Evolutionary conservation across 108 stramenopile genomes (phyloP).

Genomic region (Asterionellopsis glacialis): DNA sequence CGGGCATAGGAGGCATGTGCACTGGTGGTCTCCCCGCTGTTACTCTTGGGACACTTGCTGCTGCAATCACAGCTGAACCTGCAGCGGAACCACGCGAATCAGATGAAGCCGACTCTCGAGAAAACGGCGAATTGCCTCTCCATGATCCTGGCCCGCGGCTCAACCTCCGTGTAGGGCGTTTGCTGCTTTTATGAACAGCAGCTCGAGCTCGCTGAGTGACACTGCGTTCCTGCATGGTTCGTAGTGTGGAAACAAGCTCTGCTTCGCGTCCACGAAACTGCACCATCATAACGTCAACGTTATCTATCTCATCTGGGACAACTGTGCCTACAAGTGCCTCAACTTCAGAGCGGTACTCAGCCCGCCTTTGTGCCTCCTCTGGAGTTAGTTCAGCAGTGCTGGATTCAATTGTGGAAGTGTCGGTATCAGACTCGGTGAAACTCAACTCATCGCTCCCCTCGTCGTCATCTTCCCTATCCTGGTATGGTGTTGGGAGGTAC

Average conservation of each 20-base stretch:
- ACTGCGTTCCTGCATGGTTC: conserved; percentile 61
- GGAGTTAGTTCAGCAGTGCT: not conserved
- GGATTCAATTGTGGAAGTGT: not conserved
- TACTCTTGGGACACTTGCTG: conserved; percentile 39
- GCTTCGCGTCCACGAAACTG: conserved; percentile 63
- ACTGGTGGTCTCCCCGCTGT: conserved; percentile 4
- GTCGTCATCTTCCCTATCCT: too few species aligned
- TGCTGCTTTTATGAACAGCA: conserved; percentile 43
- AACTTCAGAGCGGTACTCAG: conserved; percentile 43
- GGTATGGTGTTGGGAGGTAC: too few species aligned
- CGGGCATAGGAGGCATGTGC: conserved; percentile 4
- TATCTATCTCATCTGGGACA: conserved; percentile 61
- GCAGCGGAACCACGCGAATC: conserved; percentile 23
- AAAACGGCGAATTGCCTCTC: conserved; percentile 8
- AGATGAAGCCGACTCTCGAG: conserved; percentile 9
- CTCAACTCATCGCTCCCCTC: not conserved
- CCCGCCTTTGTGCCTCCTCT: conserved; percentile 23
- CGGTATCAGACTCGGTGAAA: conserved; percentile 5
- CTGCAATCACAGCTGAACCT: conserved; percentile 52
- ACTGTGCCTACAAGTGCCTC: conserved; percentile 42
- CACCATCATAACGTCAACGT: conserved; percentile 68
- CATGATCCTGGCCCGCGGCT: conserved; percentile 1
- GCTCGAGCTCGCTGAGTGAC: conserved; percentile 49
- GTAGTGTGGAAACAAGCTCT: conserved; percentile 50
- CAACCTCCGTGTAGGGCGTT: conserved; percentile 11